Conservation (phyloP, 1,139 yeast species). For the Kodamaea sp. region DNA sequence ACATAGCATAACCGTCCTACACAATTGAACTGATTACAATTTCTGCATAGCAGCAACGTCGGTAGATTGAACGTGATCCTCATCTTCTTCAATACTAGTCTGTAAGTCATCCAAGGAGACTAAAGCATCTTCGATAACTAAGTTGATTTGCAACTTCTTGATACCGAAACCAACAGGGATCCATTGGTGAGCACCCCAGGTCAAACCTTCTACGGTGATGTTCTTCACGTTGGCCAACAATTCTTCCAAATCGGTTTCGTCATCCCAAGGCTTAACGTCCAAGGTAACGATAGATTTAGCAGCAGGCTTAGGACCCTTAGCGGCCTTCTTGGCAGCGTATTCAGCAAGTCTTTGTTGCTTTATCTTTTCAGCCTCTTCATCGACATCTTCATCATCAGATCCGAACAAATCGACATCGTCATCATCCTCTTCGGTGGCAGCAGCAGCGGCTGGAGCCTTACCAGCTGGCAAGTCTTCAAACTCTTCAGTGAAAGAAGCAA, state of each 20-base stretch:
- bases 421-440: conserved; percentile 71
- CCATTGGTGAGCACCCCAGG: conserved; percentile 98
- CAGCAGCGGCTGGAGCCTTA: conserved; percentile 51
- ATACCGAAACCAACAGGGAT: conserved; percentile 99
- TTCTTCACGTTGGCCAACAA: conserved; percentile 83
- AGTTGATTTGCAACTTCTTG: conserved; percentile 98
- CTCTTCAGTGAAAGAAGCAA: conserved; percentile 87
- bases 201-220: conserved; percentile 86
- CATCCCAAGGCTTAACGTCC: conserved; percentile 99
- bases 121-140: conserved; percentile 96
- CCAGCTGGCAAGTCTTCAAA: conserved; percentile 84
- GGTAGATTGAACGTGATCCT: conserved; percentile 98
- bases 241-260: conserved; percentile 93
- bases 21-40: conserved; percentile 55
- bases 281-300: conserved; percentile 96
- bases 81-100: conserved; percentile 84
- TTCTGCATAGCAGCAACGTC: conserved; percentile 98
- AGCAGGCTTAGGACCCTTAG: conserved; percentile 96
- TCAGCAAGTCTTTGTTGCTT: conserved; percentile 97
- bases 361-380: conserved; percentile 94
- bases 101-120: conserved; percentile 93
- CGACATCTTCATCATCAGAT: conserved; percentile 93
- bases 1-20: conserved; percentile 14
- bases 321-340: conserved; percentile 96
- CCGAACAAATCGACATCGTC: conserved; percentile 96